phyloP scores from a whole-genome alignment of 163 green algal genomes.

The Prototheca cutis region DNA sequence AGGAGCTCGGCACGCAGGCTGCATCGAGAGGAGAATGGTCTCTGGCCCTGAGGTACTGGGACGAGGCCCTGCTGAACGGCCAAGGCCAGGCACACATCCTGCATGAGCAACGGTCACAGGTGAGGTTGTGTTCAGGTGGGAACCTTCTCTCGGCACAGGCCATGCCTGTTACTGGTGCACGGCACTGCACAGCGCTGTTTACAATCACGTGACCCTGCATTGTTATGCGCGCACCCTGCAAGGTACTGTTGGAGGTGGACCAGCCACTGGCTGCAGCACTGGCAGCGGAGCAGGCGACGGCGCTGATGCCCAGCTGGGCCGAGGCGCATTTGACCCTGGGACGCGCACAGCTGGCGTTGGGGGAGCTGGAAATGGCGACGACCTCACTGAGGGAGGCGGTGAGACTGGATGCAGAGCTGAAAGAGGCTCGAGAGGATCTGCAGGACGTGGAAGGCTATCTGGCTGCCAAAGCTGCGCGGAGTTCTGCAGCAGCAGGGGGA shows the following conservation, averaged over 20 bases:
- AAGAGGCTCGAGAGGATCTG: not conserved
- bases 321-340: slow-evolving; percentile 12
- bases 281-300: slow-evolving; percentile 3
- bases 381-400: not conserved
- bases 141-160: not conserved
- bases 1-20: slow-evolving; percentile 5
- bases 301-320: slow-evolving; percentile 5
- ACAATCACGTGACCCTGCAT: not conserved
- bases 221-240: not conserved
- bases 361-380: not conserved
- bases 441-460: not conserved
- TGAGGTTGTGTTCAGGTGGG: not conserved
- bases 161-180: not conserved
- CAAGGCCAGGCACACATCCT: slow-evolving; percentile 1
- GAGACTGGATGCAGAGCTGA: not conserved
- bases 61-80: slow-evolving; percentile 1
- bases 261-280: slow-evolving; percentile 6
- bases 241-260: slow-evolving; percentile 12
- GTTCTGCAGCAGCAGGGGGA: not conserved
- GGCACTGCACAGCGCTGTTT: not conserved
- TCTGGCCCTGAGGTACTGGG: slow-evolving; percentile 9
- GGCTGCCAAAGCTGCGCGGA: not conserved
- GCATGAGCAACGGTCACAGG: slow-evolving; percentile 15
- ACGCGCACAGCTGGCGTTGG: not conserved
- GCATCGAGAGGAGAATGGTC: slow-evolving; percentile 4